Evolutionary conservation across 2,329 filamentous ascomycete species (phyloP), one percentile per base, ranked within the genome.

Genomic region (Fusarium annulatum): DNA sequence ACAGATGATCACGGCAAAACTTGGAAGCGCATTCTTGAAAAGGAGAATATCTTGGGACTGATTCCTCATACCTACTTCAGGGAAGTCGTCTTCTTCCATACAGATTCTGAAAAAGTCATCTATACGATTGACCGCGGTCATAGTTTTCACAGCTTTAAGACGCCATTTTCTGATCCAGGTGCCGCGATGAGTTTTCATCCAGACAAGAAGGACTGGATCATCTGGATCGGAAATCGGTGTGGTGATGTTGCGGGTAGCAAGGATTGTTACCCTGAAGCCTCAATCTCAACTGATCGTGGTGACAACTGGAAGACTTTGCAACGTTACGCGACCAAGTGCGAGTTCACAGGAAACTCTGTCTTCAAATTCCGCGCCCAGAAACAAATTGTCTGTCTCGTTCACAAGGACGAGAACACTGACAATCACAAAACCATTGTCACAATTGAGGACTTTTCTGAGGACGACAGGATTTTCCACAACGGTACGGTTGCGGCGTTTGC

Each of bases 11-110:
- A 98, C 78, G 96, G 96, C 78, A 97, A 97, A 84, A 91, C 84
- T 4, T 99, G 96, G 96, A 85, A 90, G 30, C 85, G 80, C 60
- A 91, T 91, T 49, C 87, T 97, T 6, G 86, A 93, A 64, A 89
- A 90, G 38, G 90, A 95, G 74, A 85, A 90, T 5, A 89, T 98
- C 64, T 84, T 88, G 49, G 86, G 84, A 26, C 94, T 99, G 73
- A 88, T 92, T 64, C 93, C 93, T 30, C 94, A 99, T 79, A 87
- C 87, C 53, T 93, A 95, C 82, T 92, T 94, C 82, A 94, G 93
- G 77, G 94, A 98, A 79, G 88, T 91, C 45, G 93, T 96, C 34
- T 99, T 94, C 82, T 95, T 99, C 83, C 86, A 97, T 34, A 97
- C 95, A 1, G 85, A 86, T 4, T 80, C 91, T 64, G 81, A 82